Conservation (phyloP, 345 rosid genomes). For the Ailanthus altissimus region DNA sequence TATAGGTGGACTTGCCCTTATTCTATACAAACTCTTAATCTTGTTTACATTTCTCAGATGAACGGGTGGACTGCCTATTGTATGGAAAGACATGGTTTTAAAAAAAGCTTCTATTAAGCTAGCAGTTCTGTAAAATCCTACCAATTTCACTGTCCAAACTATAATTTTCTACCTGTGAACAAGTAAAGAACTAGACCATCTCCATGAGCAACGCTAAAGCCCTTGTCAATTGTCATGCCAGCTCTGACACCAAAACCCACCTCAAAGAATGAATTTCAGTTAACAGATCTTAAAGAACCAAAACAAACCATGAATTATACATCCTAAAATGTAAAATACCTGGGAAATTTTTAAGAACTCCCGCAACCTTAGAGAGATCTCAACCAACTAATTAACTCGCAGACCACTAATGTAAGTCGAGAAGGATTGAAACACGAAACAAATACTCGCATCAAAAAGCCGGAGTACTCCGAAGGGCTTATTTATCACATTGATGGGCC, state of each 20-base stretch:
- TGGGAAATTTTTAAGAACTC: not conserved
- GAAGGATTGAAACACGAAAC: no score
- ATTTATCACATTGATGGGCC: conserved; percentile 8
- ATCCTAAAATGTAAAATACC: not conserved
- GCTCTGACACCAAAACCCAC: conserved; percentile 2
- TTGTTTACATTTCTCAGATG: conserved; percentile 17
- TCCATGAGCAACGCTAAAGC: not conserved
- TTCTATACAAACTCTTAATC: conserved; percentile 21
- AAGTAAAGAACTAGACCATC: not conserved
- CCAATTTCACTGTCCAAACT: not conserved
- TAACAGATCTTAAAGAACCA: not conserved
- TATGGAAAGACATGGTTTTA: conserved; percentile 20
- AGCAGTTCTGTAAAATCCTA: not conserved
- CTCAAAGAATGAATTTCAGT: not conserved
- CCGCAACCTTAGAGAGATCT: not conserved
- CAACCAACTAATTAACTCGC: not conserved
- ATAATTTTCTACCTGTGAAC: not conserved
- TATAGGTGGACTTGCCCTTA: conserved; percentile 22
- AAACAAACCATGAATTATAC: not conserved
- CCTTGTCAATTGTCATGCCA: not conserved
- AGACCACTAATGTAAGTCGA: no score
- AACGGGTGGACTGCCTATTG: conserved; percentile 24
- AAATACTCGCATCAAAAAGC: no score
- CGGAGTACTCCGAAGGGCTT: not conserved
- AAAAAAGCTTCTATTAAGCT: not conserved